Evolutionary conservation across 768 basidiomycete species (phyloP).

Genomic region (Kwoniella sp.): DNA sequence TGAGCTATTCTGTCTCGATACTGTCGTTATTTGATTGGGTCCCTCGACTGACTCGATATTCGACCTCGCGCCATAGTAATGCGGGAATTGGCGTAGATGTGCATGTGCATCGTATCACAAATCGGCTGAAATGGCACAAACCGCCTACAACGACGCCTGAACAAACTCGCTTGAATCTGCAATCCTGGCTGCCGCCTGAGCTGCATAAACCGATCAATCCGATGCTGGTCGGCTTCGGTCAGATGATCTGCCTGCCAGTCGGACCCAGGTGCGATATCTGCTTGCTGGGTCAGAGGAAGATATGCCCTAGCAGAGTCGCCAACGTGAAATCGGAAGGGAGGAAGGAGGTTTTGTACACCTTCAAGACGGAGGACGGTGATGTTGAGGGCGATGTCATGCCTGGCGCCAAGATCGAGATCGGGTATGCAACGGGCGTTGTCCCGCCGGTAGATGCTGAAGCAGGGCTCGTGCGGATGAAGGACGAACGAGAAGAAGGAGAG

Average conservation of each 20-base stretch:
- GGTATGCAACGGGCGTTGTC: slow-evolving; percentile 18
- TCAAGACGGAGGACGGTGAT: slow-evolving; percentile 27
- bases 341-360: slow-evolving; percentile 50
- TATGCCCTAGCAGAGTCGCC: slow-evolving; percentile 46
- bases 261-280: slow-evolving; percentile 56
- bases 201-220: slow-evolving; percentile 55
- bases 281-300: slow-evolving; percentile 41
- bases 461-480: slow-evolving; percentile 19
- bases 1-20: slow-evolving; percentile 20
- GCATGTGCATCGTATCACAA: slow-evolving; percentile 93
- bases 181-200: slow-evolving; percentile 53
- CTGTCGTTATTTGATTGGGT: neutral
- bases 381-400: neutral
- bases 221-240: slow-evolving; percentile 54
- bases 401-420: slow-evolving; percentile 29
- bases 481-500: slow-evolving; percentile 5
- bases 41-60: neutral
- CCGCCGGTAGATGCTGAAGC: slow-evolving; percentile 12
- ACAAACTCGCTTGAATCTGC: slow-evolving; percentile 66
- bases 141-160: slow-evolving; percentile 82
- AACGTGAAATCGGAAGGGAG: slow-evolving; percentile 47
- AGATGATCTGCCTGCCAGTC: slow-evolving; percentile 53
- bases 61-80: slow-evolving; percentile 62
- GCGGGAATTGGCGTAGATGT: slow-evolving; percentile 93
- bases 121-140: slow-evolving; percentile 88